Evolutionary conservation across 1,284 basidiomycete species (phyloP).

Genomic region (Tilletiaria anomala): DNA sequence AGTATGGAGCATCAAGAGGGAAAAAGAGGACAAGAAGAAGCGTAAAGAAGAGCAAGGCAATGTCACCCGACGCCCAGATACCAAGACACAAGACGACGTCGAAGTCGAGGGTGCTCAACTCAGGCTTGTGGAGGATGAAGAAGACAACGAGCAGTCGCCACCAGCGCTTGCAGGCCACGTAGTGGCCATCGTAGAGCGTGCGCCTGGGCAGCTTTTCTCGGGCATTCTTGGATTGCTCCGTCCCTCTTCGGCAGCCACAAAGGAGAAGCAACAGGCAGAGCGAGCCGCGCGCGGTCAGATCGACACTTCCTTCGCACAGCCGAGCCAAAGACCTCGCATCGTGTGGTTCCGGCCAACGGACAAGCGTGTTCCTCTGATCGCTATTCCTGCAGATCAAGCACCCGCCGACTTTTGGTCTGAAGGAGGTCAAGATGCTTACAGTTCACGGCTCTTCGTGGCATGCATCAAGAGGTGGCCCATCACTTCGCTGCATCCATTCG

Average conservation of each 20-base stretch:
- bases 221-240: slow-evolving; percentile 88
- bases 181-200: slow-evolving; percentile 91
- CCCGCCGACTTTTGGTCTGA: slow-evolving; percentile 91
- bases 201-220: slow-evolving; percentile 96
- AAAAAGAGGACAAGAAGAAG: slow-evolving; percentile 85
- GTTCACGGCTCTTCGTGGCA: slow-evolving; percentile 75
- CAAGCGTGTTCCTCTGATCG: slow-evolving; percentile 95
- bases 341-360: slow-evolving; percentile 99
- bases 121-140: slow-evolving; percentile 87
- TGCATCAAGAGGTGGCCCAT: slow-evolving; percentile 83
- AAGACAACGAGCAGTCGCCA: slow-evolving; percentile 59
- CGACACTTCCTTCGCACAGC: background rate
- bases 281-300: slow-evolving; percentile 65
- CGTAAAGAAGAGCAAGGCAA: slow-evolving; percentile 90
- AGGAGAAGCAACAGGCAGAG: slow-evolving; percentile 98
- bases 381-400: slow-evolving; percentile 91
- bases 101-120: slow-evolving; percentile 97
- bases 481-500: slow-evolving; percentile 95
- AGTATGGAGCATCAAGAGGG: slow-evolving; percentile 98
- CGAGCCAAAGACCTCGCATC: slow-evolving; percentile 69
- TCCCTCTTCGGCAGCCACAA: slow-evolving; percentile 92
- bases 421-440: slow-evolving; percentile 58
- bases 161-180: slow-evolving; percentile 66
- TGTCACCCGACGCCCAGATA: slow-evolving; percentile 73
- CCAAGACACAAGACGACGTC: slow-evolving; percentile 97